These are phyloP conservation scores for Psilocybe subaeruginosa DNA, from an alignment of 768 basidiomycete genomes.

Conservation along the genomic window DNA sequence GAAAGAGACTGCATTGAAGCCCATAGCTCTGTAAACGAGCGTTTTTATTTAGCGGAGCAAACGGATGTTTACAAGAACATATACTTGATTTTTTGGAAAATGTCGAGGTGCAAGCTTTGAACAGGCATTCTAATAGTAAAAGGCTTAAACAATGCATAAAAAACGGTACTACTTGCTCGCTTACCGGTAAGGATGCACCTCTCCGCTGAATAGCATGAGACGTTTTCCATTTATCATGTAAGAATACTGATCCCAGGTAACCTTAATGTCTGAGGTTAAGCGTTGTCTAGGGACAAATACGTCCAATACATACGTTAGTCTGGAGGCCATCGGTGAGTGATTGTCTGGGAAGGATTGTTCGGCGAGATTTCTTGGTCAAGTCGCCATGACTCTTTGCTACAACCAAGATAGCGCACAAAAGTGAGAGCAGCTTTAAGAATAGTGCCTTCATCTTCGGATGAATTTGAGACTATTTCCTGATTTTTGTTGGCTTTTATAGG, in stretches of 20 bases:
- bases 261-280: conserved; percentile 23
- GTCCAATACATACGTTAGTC: conserved; percentile 28
- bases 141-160: background rate
- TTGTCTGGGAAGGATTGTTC: conserved; percentile 21
- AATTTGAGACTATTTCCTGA: background rate
- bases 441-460: conserved; percentile 23
- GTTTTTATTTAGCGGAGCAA: background rate
- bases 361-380: background rate
- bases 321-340: conserved; percentile 32
- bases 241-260: conserved; percentile 49
- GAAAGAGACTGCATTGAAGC: conserved; percentile 47
- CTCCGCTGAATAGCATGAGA: conserved; percentile 43
- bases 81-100: conserved; percentile 48
- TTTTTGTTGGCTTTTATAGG: conserved; percentile 10
- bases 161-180: background rate
- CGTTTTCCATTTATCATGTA: conserved; percentile 43
- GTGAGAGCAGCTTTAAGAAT: conserved; percentile 21
- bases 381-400: conserved; percentile 20
- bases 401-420: conserved; percentile 25
- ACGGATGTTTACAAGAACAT: conserved; percentile 2
- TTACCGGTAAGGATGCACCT: conserved; percentile 46
- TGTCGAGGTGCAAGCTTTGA: conserved; percentile 43
- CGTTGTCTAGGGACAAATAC: background rate
- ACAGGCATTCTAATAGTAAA: conserved; percentile 24
- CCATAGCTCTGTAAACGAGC: conserved; percentile 33